Base-by-base conservation (phyloP, 2,329 filamentous ascomycete genomes). In the Aspergillus sp. region DNA sequence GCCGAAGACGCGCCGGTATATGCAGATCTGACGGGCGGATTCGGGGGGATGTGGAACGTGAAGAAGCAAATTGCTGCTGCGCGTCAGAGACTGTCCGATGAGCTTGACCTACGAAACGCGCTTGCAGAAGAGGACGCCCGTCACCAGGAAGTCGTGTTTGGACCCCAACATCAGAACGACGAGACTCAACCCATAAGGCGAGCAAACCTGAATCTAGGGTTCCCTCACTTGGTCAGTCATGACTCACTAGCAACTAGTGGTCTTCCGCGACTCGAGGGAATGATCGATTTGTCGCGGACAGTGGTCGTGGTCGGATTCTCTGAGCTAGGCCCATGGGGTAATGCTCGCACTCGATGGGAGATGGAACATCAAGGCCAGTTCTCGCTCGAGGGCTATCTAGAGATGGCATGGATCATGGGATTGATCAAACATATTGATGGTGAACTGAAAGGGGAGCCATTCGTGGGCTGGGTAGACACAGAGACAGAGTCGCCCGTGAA, bases 361-460 rank as follows among this genome's bases (percentile, higher is more conserved):
- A 99, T 99, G 92, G 95, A 99, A 77, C 92, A 95, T 1, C 88
- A 92, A 66, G 95, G 95, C 71, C 85, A 96, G 72, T 98, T 99
- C 82, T 98, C 94, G 6, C 85, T 99, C 14, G 95, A 99, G 77
- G 95, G 95, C 31, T 98, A 94, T 71, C 89, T 99, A 62, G 95
- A 99, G 79, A 99, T 99, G 94, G 92, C 95, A 26, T 99, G 95
- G 95, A 91, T 99, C 76, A 99, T 98, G 93, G 95, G 95, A 73
- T 86, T 98, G 59, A 98, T 99, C 82, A 96, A 93, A 84, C 96
- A 99, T 78, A 91, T 96, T 82, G 97, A 98, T 69, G 94, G 94
- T 16, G 87, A 88, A 29, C 86, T 98, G 75, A 98, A 98, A 82
- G 94, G 94, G 74, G 90, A 96, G 81, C 90, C 90, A 64, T 98